Evolutionary conservation across 75 land plant species (phyloP).

Genomic region (Picea sitchensis): DNA sequence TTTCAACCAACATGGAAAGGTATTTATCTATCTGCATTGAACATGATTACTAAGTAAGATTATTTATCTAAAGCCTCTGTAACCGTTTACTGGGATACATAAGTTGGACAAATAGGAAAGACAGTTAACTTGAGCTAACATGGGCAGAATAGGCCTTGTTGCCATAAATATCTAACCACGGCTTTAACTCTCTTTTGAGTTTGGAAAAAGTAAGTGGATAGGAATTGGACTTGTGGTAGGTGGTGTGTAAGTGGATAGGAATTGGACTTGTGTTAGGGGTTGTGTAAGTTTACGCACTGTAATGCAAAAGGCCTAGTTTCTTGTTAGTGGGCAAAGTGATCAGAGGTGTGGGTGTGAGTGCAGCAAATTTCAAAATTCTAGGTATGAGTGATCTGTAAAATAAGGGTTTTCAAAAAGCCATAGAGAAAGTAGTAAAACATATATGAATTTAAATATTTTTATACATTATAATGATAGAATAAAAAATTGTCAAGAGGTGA

Average conservation of each 20-base stretch:
- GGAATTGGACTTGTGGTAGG: not conserved
- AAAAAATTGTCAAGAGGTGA: too few relatives aligned
- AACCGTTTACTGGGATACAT: not conserved
- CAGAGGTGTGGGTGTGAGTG: too few relatives aligned
- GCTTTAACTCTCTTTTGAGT: not conserved
- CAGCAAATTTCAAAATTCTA: too few relatives aligned
- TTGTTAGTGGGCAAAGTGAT: not conserved
- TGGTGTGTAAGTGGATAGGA: not conserved
- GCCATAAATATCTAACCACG: not conserved
- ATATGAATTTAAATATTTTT: too few relatives aligned
- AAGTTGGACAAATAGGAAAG: not conserved
- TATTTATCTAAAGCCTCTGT: not conserved
- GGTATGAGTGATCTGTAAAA: too few relatives aligned
- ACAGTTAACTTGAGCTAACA: not conserved
- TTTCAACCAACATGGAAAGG: conserved; percentile 71
- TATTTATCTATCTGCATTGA: conserved; percentile 15
- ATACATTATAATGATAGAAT: too few relatives aligned
- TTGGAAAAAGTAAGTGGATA: not conserved
- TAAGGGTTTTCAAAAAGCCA: too few relatives aligned
- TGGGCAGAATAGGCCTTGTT: not conserved
- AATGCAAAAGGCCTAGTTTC: not conserved
- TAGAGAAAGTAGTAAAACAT: too few relatives aligned
- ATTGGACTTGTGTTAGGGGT: not conserved
- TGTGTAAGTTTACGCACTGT: too few relatives aligned
- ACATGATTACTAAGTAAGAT: not conserved